These are phyloP conservation scores for Plenodomus biglobosus DNA, from an alignment of 2,329 filamentous ascomycete genomes.

Conservation along the genomic window DNA sequence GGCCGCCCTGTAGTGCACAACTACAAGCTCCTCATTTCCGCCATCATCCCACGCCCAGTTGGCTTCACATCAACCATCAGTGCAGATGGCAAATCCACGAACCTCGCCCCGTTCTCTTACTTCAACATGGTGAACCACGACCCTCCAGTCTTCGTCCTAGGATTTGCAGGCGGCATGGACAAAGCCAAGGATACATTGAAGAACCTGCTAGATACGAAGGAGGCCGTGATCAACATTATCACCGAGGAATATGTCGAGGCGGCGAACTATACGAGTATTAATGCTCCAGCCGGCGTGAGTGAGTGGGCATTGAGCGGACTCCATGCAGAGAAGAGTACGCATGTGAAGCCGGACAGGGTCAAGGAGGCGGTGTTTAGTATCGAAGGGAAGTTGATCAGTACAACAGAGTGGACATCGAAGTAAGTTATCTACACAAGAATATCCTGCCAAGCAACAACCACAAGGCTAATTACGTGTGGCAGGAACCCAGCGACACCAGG, in stretches of 20 bases:
- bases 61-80: conserved; percentile 62
- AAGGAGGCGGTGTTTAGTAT: conserved; percentile 80
- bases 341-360: conserved; percentile 72
- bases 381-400: conserved; percentile 75
- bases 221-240: conserved; percentile 83
- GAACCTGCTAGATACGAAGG: conserved; percentile 70
- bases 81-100: conserved; percentile 65
- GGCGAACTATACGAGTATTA: conserved; percentile 77
- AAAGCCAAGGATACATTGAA: conserved; percentile 75
- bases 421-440: not conserved
- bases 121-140: conserved; percentile 83
- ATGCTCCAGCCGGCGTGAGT: conserved; percentile 72
- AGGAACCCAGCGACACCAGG: conserved; percentile 60
- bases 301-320: conserved; percentile 82
- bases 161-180: conserved; percentile 59
- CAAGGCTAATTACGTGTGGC: not conserved
- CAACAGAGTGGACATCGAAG: conserved; percentile 74
- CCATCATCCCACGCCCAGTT: conserved; percentile 80
- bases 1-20: conserved; percentile 70
- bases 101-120: conserved; percentile 87
- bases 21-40: conserved; percentile 89
- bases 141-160: conserved; percentile 76
- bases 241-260: conserved; percentile 83
- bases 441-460: not conserved
- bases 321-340: conserved; percentile 65